Base-by-base conservation (phyloP, 2,329 filamentous ascomycete genomes). In the Penicillium capsulatum region DNA sequence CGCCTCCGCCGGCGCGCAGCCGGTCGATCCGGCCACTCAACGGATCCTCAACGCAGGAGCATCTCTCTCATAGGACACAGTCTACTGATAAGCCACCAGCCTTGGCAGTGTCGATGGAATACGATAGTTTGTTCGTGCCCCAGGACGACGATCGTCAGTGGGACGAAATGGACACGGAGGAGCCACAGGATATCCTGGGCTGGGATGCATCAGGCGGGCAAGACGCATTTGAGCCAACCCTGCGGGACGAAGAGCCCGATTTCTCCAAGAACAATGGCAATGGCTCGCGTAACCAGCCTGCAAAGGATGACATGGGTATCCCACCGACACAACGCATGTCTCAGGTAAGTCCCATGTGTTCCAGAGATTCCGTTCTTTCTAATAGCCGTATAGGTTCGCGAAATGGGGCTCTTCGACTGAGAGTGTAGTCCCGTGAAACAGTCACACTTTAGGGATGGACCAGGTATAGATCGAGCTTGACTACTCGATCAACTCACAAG, bases 41-140 rank as follows among this genome's bases (percentile, higher is more conserved):
- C 16, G 63, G 64, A 24, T 51, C 51, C 17, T 58, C 55, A 27
- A 48, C 57, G 17, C 51, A 52, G 44, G 49, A 54, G 22, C 45
- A 51, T 34, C 36, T 55, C 17, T 47, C 48, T 17, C 51, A 45
- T 16, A 44, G 17, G 9, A 32, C 50, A 28, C 52, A 53, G 35
- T 45, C 45, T n/a, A n/a, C n/a, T 20, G 58, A 62, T 36, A 44
- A 39, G 17, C 58, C 63, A 22, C 52, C 61, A 14, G 54, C 63
- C 3, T 46, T 47, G 15, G 44, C 42, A 2, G 37, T 40, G 34
- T 50, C 47, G 54, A 64, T 69, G 39, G 69, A 71, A 36, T 68
- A 74, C 16, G 75, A 81, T 36, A 79, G 75, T 50, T 64, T 83
- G 4, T 83, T 83, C 52, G 70, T 83, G 32, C 74, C 76, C 10